These are phyloP conservation scores for Colletotrichum limetticola DNA, from an alignment of 2,329 filamentous ascomycete genomes.

Conservation along the genomic window DNA sequence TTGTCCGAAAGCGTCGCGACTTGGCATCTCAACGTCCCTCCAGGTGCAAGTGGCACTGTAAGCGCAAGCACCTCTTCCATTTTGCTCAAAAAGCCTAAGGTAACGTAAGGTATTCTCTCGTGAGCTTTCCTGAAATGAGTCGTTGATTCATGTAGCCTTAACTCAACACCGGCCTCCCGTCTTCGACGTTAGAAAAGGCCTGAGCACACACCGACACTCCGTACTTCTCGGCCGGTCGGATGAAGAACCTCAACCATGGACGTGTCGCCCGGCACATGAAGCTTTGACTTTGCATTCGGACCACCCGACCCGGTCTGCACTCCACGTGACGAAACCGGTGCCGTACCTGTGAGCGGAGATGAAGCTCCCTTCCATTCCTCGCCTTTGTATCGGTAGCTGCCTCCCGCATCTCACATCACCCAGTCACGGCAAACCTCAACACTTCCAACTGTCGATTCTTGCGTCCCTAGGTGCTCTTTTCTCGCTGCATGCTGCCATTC, in stretches of 20 bases:
- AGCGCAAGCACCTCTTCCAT: neutral
- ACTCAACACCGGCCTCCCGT: neutral
- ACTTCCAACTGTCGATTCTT: neutral
- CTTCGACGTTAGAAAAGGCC: neutral
- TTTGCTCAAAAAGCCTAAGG: neutral
- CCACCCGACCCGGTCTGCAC: neutral
- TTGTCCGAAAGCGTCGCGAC: neutral
- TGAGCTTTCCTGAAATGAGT: neutral
- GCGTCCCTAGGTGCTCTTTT: slow-evolving; percentile 5
- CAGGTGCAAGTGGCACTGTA: neutral
- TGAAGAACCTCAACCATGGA: neutral
- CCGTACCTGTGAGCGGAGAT: neutral
- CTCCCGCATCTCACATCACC: neutral
- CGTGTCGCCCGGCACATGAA: neutral
- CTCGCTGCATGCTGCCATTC: slow-evolving; percentile 20
- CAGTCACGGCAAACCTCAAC: slow-evolving; percentile 1
- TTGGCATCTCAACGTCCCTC: neutral
- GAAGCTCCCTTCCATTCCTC: neutral
- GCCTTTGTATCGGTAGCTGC: neutral
- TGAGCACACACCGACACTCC: neutral
- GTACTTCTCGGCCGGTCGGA: neutral
- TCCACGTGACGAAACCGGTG: slow-evolving; percentile 18
- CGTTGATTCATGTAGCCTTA: neutral
- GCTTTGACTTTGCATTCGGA: slow-evolving; percentile 25
- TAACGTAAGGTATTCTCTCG: neutral